Evolutionary conservation across 2,329 filamentous ascomycete genomes (phyloP), one percentile per base, ranked within the genome.

Genomic region (Xylariaceae sp.): DNA sequence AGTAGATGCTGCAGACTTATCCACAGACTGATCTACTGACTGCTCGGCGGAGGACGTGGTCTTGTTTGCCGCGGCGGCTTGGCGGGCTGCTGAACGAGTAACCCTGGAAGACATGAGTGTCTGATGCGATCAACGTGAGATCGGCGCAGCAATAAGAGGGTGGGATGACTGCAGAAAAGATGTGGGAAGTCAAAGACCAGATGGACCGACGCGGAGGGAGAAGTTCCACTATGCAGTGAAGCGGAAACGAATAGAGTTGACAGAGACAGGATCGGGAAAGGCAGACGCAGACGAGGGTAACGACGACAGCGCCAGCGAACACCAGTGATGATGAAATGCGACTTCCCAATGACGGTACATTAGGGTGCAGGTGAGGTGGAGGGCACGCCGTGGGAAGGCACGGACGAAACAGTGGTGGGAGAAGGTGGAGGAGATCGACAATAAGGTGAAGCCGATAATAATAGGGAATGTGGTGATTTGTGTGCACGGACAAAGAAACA

Each of bases 51-150:
- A 73, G 70, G 78, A 77, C 68, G 77, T 78, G 77, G 78, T 77
- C 72, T 79, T 80, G 73, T 76, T 84, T 73, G 90, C 88, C 80
- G 90, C 90, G 84, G 90, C 88, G 80, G 90, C 90, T 84, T 90
- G 87, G 82, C 92, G 92, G 80, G 92, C 89, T 76, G 92, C 88
- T 72, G 92, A 94, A 81, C 93, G 91, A 82, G 93, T 97, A 72
- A 94, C 87, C 90, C 92, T 97, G 84, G 87, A 81, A 85, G 90
- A 90, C 92, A 96, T 97, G 87, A 93, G 90, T 88, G 71, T 67
- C 67, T 72, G 65, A 60, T 68, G 67, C 62, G 50, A 60, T 60
- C 61, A 30, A 61, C 53, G 55, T 53, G 37, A 57, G 55, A 62
- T 64, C 51, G 44, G 64, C 60, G 55, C 61, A 55, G 56, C 61